phyloP scores from a whole-genome alignment of 164 flowering plant genomes.

The Vitis cinerea region DNA sequence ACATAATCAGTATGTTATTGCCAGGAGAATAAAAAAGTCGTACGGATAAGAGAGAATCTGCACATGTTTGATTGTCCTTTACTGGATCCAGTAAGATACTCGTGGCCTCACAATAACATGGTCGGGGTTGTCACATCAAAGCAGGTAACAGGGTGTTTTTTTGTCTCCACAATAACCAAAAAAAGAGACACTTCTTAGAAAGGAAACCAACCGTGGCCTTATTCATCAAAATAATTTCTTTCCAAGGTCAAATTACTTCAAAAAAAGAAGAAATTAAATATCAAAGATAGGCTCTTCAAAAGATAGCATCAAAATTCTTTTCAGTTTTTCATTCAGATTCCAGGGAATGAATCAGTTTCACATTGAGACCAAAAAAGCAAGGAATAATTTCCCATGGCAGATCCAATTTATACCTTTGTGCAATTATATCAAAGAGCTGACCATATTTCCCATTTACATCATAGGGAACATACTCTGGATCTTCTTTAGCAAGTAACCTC shows the following conservation, averaged over 20 bases:
- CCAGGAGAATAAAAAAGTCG: not conserved
- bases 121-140: not conserved
- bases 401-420: constrained; percentile 45
- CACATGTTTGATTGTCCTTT: not conserved
- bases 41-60: not conserved
- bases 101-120: too few species aligned
- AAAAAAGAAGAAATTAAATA: not conserved
- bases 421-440: constrained; percentile 68
- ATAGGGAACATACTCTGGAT: constrained; percentile 78
- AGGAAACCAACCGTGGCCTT: not conserved
- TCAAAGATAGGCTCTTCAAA: not conserved
- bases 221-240: not conserved
- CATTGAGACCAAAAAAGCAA: not conserved
- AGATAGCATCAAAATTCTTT: too few species aligned
- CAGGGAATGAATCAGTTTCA: too few species aligned
- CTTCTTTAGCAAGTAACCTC: constrained; percentile 60
- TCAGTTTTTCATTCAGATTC: too few species aligned
- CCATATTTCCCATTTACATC: constrained; percentile 67
- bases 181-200: not conserved
- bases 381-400: not conserved
- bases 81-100: not conserved
- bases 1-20: not conserved
- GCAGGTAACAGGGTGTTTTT: not conserved
- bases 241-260: not conserved
- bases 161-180: not conserved